Percentiles rank a stretch among this genome's conserved stretches.
These are phyloP conservation scores for Zostera marina DNA, from an alignment of 116 monocot genomes.

Conservation along the genomic window DNA sequence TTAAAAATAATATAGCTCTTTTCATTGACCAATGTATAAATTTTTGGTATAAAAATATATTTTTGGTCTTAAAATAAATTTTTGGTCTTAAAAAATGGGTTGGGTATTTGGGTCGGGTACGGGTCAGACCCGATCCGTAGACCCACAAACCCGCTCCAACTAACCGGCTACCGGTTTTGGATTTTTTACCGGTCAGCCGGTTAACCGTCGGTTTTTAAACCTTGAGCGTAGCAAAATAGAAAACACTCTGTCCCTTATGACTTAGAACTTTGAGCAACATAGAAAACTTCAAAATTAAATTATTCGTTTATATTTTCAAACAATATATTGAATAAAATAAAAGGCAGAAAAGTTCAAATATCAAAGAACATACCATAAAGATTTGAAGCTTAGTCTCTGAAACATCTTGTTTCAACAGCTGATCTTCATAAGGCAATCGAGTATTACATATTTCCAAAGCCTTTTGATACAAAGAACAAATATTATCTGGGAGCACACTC, in stretches of 20 bases:
- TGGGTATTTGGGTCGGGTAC: too few species aligned
- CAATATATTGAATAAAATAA: neutral
- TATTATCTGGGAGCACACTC: constrained; percentile 50
- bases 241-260: neutral
- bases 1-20: too few species aligned
- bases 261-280: neutral
- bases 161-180: too few species aligned
- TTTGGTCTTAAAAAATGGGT: too few species aligned
- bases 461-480: constrained; percentile 60
- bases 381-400: constrained; percentile 49
- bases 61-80: too few species aligned
- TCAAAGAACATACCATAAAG: constrained; percentile 45
- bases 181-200: too few species aligned
- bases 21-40: too few species aligned
- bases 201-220: too few species aligned
- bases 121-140: too few species aligned
- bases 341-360: neutral
- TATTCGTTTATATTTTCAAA: neutral
- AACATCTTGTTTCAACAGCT: constrained; percentile 24
- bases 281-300: neutral
- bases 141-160: too few species aligned
- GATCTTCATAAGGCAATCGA: constrained; percentile 51
- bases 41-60: too few species aligned
- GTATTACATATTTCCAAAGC: constrained; percentile 61
- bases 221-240: too few species aligned